Evolutionary conservation across 2,329 filamentous ascomycete genomes (phyloP).

Genomic region (Aureobasidium uvarum): DNA sequence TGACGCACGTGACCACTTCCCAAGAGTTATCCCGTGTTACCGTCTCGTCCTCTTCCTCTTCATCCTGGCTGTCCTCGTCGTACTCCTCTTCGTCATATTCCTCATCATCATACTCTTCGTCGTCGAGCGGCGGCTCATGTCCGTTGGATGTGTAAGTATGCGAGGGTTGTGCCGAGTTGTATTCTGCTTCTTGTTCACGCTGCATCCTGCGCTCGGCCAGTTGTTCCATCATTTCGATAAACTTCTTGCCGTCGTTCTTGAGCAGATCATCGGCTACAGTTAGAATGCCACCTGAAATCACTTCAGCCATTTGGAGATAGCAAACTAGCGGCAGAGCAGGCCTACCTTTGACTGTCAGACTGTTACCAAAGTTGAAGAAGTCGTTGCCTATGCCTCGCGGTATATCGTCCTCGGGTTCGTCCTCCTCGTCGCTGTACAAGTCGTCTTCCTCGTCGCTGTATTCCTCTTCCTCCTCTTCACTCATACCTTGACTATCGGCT

Average conservation of each 20-base stretch:
- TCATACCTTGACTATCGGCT: constrained; percentile 43
- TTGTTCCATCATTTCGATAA: constrained; percentile 99
- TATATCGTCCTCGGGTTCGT: constrained; percentile 51
- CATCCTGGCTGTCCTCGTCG: constrained; percentile 59
- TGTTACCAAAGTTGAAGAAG: constrained; percentile 97
- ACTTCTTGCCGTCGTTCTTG: constrained; percentile 98
- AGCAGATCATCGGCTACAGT: constrained; percentile 97
- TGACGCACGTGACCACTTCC: constrained; percentile 25
- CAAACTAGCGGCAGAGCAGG: constrained; percentile 28
- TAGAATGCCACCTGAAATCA: constrained; percentile 80
- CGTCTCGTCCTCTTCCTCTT: constrained; percentile 64
- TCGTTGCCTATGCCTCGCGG: constrained; percentile 64
- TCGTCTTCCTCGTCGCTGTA: constrained; percentile 61
- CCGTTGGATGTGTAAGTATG: constrained; percentile 51
- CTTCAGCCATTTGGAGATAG: constrained; percentile 30
- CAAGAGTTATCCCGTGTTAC: constrained; percentile 41
- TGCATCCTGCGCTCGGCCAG: constrained; percentile 96
- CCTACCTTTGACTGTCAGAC: constrained; percentile 85
- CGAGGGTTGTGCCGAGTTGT: constrained; percentile 59
- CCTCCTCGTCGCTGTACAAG: constrained; percentile 60
- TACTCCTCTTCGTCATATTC: constrained; percentile 63
- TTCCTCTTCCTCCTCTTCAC: constrained; percentile 61
- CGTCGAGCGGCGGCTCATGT: constrained; percentile 70
- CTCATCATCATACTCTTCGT: constrained; percentile 80
- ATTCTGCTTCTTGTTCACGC: constrained; percentile 84